Base-by-base conservation (phyloP, 2,329 filamentous ascomycete genomes). In the Hymenoscyphus repandus region DNA sequence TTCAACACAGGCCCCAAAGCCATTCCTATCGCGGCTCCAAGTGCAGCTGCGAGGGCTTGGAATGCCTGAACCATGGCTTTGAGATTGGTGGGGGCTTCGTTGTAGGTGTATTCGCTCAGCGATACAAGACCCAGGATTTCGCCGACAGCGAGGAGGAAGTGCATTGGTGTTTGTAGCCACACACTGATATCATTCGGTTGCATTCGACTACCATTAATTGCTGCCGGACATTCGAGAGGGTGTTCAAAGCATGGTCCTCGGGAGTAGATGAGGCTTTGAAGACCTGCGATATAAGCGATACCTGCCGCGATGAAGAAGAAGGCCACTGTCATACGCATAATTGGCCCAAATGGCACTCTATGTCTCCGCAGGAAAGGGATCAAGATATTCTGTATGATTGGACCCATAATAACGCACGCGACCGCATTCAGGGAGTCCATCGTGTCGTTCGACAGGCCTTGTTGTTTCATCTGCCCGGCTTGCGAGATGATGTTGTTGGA, bases 401-500 rank as follows among this genome's bases (percentile, higher is more conserved):
- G 76, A 2, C 76, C 72, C 47, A 76, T 68, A 15, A 84, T 66
- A 54, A 85, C 75, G 50, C 82, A 77, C 13, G 74, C 71, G 37
- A 85, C 66, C 0, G 79, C 74, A 58, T 83, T 78, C 49, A 83
- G 70, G 62, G 81, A 77, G 47, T 71, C 68, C 30, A 85, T 68
- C 7, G 84, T 65, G 62, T 86, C 82, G 61, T 85, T 85, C 4
- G 76, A 76, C 0, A 73, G 72, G 15, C 75, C 74, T 47, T 69
- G 67, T 57, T 70, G 59, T 30, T 77, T 59, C 83, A 77, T 74
- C 54, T 71, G 68, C 1, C 68, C 69, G 32, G 74, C 74, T 66
- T 86, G 82, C 2, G 80, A 67, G 60, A 67, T 74, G n/a, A 80
- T 55, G 83, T 77, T 53, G 86, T 76, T 69, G 86, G 86, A 64